A percentile compares a stretch with the other conserved stretches of the same genome.
These are phyloP conservation scores for Termitomyces sp. DNA, from an alignment of 768 basidiomycete species.

Conservation along the genomic window DNA sequence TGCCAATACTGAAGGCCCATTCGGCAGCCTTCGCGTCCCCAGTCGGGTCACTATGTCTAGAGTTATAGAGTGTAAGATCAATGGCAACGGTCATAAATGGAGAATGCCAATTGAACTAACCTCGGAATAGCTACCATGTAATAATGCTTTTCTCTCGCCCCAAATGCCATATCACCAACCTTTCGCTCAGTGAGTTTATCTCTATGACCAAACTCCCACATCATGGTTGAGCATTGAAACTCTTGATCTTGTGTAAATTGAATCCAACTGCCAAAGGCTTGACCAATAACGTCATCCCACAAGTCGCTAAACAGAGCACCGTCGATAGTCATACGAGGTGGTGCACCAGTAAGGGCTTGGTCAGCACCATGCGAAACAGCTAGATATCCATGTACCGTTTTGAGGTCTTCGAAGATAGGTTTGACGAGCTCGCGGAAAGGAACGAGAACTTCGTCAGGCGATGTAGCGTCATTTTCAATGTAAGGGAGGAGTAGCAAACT, in stretches of 20 bases:
- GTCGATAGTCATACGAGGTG: constrained; percentile 11
- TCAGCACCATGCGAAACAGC: constrained; percentile 15
- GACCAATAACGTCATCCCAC: constrained; percentile 13
- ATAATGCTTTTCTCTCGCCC: constrained; percentile 4
- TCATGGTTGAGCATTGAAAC: constrained; percentile 6
- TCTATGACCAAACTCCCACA: constrained; percentile 14
- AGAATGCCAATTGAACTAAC: neutral
- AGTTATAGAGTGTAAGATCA: neutral
- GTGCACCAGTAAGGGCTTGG: constrained; percentile 9
- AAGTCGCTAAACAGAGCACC: constrained; percentile 16
- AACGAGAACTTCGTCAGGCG: constrained; percentile 10
- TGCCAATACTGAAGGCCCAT: neutral
- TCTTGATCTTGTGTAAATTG: constrained; percentile 15
- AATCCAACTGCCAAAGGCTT: constrained; percentile 13
- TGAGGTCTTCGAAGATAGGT: constrained; percentile 10
- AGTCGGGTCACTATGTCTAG: neutral
- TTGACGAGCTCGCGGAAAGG: constrained; percentile 14
- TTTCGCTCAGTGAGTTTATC: constrained; percentile 13
- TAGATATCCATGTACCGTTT: constrained; percentile 6
- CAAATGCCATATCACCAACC: constrained; percentile 4
- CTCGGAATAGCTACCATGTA: constrained; percentile 4
- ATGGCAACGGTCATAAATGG: neutral
- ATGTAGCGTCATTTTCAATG: constrained; percentile 7
- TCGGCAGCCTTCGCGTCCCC: neutral
- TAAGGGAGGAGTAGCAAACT: constrained; percentile 13